Evolutionary conservation across 2,329 filamentous ascomycete genomes (phyloP), one percentile per base, ranked within the genome.

Genomic region (Catunica adiposa): DNA sequence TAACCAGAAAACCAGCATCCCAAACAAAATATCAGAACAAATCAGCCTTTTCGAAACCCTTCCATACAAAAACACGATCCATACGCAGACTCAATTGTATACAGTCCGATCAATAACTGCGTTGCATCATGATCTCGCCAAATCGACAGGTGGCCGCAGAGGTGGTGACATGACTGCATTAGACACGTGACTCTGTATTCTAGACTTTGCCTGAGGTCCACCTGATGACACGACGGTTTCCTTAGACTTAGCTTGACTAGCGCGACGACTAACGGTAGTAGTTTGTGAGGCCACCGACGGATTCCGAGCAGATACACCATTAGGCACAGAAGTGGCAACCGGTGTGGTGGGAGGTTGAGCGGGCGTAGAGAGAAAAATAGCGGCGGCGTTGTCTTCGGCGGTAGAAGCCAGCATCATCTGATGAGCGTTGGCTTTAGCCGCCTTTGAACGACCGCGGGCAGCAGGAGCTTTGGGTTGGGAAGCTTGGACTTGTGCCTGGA

Each of bases 101-200:
- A 17, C 8, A 22, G 9, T 17, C 40, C 3, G 6, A 31, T n/a
- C n/a, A 31, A 54, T 34, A n/a, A 1, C 9, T n/a, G 11, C 29
- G 11, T 11, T 11, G 9, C 29, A 44, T 55, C 38, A 58, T 6
- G 54, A 53, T 23, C 56, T 47, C 11, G 56, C 42, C 37, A 53
- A 48, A 51, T 58, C 56, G 42, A 58, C 54, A 14, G 56, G 37
- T 29, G 56, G 53, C 31, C 56, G 44, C 14, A 58, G 23, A 14
- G 56, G 56, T 14, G 53, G 53, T 22, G 56, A 52, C 8, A 53
- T 51, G 17, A 54, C 56, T 20, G 25, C 51, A 20, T 50, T 46
- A 9, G 40, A 14, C 7, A 55, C 50, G 44, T 58, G 56, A 22
- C 23, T 48, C 11, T 48, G 22, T 29, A 56, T 11, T 25, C 56